Evolutionary conservation across 73 alveolate genomes (phyloP), one percentile per base, ranked within the genome.

Genomic region (Blepharisma japonicum): DNA sequence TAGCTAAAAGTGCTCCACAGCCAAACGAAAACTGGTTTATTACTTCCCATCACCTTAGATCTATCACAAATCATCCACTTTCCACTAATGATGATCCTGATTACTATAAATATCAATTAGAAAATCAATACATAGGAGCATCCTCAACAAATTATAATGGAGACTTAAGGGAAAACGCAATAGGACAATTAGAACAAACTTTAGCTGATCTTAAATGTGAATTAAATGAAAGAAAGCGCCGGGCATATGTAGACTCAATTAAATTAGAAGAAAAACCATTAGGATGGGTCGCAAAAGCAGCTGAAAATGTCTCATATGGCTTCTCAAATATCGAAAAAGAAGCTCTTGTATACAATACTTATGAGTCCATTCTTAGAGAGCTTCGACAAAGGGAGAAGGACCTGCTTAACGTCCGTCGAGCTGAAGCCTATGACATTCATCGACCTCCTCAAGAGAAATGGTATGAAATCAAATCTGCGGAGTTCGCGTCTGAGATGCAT

Each of bases 401-500:
- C 55, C 45, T 92, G 54, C 81, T 94, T 14, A 94, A 90, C 82
- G 56, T 70, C 6, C 81, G 90, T 71, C 86, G 99, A 83, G 90
- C 88, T 55, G 83, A 91, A 80, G 96, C 88, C 79, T 92, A 87
- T 86, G 99, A 94, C 85, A 94, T 93, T 90, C 92, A 92, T 81
- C 90, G 99, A 79, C 97, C 97, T 53, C 99, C 99, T 76, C 77
- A 81, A 20, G 97, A 91, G 54, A 85, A 89, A 70, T 94, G 99
- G 99, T 94, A 91, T 88, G 95, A 87, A 81, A 87, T 94, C 32
- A 94, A 89, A 76, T 80, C 95, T 45, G 89, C 89, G 56, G 96
- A 87, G 76, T 94, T 94, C 86, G 68, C 91, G 23, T 79, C 83
- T 77, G 99, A 94, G 88, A 86, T 94, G 71, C 85, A 89, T 66